Evolutionary conservation across 2,329 filamentous ascomycete species (phyloP), one percentile per base, ranked within the genome.

Genomic region (Dactylellina cionopaga): DNA sequence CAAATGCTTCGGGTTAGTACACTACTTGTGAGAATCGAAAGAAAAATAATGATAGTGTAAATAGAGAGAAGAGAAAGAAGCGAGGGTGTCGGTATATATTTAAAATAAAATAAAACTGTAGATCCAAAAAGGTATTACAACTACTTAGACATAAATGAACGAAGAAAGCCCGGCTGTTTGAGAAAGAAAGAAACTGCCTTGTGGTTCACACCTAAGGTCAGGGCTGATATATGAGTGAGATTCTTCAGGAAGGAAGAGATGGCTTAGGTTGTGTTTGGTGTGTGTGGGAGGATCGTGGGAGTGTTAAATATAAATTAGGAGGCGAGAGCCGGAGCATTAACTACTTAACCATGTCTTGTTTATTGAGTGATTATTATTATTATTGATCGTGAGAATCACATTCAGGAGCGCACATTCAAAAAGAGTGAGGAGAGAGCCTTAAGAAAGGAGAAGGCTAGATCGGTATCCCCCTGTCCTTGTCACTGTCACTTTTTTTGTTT

Each of bases 221-320:
- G 66, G 66, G 65, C 66, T 63, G 51, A 55, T 43, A n/a, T 39
- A 17, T 24, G 58, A 56, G 58, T 63, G 58, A 64, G 66, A 59
- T 71, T 56, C 44, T 58, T 64, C 44, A 49, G 43, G 58, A 64
- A 64, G 58, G 59, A 71, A 71, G 56, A 52, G 59, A 63, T 33
- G 59, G 58, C 44, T 47, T 49, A 41, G 51, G 29, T 49, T 27
- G 31, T 60, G 27, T 64, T 13, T 52, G 33, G 49, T 25, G 66
- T 19, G 65, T 71, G 66, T 71, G 66, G 58, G 66, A 64, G 58
- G 58, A 63, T 70, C 56, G 56, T 64, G 63, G 64, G 66, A 58
- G 43, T 63, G 66, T 71, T 71, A 71, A 64, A 71, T 71, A 71
- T 71, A 71, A 71, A 64, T 71, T 63, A 55, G 55, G 66, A 71